These are phyloP conservation scores for Tilletia horrida DNA, from an alignment of 1,284 basidiomycete genomes.

Conservation along the genomic window DNA sequence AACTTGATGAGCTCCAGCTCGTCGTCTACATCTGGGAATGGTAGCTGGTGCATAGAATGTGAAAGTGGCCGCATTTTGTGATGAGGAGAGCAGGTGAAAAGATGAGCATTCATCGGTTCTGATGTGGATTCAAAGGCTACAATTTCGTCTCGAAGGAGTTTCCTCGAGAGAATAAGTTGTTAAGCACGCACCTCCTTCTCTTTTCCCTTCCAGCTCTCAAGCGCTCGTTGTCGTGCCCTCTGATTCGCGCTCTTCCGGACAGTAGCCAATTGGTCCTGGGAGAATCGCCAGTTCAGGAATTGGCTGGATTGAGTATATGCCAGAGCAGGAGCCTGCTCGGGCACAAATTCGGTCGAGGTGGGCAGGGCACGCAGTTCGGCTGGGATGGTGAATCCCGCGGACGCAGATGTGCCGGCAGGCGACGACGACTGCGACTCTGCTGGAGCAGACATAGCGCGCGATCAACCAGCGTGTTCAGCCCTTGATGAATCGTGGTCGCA, in stretches of 20 bases:
- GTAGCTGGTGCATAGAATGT: constrained; percentile 46
- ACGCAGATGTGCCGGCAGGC: too few species aligned
- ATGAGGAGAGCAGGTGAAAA: too few species aligned
- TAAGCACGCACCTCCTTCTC: constrained; percentile 2
- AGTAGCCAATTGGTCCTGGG: constrained; percentile 20
- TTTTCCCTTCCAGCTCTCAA: constrained; percentile 24
- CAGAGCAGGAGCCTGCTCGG: constrained; percentile 20
- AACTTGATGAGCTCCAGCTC: constrained; percentile 83
- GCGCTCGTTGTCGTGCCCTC: constrained; percentile 24
- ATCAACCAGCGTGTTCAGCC: too few species aligned
- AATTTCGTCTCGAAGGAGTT: too few species aligned
- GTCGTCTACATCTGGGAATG: constrained; percentile 75
- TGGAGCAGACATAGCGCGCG: too few species aligned
- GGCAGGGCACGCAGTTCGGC: constrained; percentile 6
- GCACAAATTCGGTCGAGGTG: not conserved
- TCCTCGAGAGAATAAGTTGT: too few species aligned
- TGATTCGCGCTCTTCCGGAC: constrained; percentile 26
- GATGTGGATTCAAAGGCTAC: too few species aligned
- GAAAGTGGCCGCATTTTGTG: too few species aligned
- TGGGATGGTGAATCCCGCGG: not conserved
- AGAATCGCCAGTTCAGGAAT: constrained; percentile 48
- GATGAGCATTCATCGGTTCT: too few species aligned
- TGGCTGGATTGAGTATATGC: constrained; percentile 44
- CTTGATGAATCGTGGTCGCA: too few species aligned
- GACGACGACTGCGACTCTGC: too few species aligned